Conservation (phyloP, 2,329 filamentous ascomycete species). For the Penicillium sp. region DNA sequence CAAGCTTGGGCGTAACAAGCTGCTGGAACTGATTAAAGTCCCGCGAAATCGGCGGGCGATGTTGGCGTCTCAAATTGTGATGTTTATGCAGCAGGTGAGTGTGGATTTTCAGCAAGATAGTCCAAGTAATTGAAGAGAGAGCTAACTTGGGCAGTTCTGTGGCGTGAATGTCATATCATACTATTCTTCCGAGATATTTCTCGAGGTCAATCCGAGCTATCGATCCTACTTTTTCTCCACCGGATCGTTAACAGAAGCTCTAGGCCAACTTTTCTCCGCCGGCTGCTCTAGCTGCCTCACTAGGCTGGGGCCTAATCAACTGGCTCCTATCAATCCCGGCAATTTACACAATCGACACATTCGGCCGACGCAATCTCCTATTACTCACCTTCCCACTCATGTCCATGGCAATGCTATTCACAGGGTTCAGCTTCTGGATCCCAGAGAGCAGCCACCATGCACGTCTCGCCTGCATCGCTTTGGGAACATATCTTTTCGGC, state of each 20-base stretch:
- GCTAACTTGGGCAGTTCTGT: slow-evolving; percentile 32
- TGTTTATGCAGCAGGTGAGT: slow-evolving; percentile 57
- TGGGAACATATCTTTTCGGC: slow-evolving; percentile 40
- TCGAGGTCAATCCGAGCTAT: slow-evolving; percentile 17
- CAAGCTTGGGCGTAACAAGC: slow-evolving; percentile 42
- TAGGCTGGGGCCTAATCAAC: slow-evolving; percentile 56
- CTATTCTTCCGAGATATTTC: slow-evolving; percentile 54
- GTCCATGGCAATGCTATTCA: slow-evolving; percentile 46
- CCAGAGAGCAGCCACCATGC: slow-evolving; percentile 31
- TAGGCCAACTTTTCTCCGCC: slow-evolving; percentile 43
- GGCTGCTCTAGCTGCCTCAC: slow-evolving; percentile 48
- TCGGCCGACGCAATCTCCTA: slow-evolving; percentile 56
- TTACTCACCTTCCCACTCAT: slow-evolving; percentile 59
- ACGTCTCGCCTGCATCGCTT: slow-evolving; percentile 35
- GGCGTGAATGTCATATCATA: slow-evolving; percentile 50
- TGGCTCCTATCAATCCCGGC: slow-evolving; percentile 57
- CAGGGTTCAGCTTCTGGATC: slow-evolving; percentile 48
- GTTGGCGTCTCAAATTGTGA: slow-evolving; percentile 54
- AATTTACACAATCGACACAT: slow-evolving; percentile 60
- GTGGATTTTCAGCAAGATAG: neutral
- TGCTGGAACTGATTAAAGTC: slow-evolving; percentile 52
- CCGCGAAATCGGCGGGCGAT: slow-evolving; percentile 55
- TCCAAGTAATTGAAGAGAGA: neutral
- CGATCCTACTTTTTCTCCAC: neutral
- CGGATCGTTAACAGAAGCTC: neutral